Evolutionary conservation across 345 rosid species (phyloP).

Genomic region (Syzygium aqueum): DNA sequence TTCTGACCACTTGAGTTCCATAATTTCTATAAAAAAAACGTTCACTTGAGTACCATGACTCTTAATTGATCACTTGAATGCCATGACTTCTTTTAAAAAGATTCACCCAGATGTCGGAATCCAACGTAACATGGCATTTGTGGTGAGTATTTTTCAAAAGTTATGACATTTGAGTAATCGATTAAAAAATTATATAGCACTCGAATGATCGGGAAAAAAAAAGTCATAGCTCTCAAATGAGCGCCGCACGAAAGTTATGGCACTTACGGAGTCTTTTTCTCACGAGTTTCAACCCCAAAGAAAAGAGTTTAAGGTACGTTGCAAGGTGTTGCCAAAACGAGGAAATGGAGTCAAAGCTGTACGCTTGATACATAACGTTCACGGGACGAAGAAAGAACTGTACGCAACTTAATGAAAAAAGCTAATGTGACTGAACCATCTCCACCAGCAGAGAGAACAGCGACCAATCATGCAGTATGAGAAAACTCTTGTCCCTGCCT

Average conservation of each 20-base stretch:
- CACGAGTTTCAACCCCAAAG: too few species aligned
- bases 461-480: not conserved
- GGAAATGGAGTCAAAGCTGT: not conserved
- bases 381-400: not conserved
- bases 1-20: not conserved
- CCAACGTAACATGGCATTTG: not conserved
- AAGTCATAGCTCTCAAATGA: fast-evolving
- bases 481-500: not conserved
- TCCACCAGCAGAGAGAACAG: not conserved
- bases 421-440: not conserved
- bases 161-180: not conserved
- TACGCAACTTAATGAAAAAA: not conserved
- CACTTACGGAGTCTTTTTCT: not conserved
- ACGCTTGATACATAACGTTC: not conserved
- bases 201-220: not conserved
- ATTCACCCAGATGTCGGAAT: not conserved
- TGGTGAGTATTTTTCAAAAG: not conserved
- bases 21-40: fast-evolving
- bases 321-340: not conserved
- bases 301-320: not conserved
- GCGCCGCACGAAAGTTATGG: not conserved
- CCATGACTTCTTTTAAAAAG: not conserved
- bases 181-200: not conserved
- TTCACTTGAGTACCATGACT: not conserved
- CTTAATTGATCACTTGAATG: not conserved